These are phyloP conservation scores for Schwanniomyces sp. DNA, from an alignment of 805 yeast species.

Conservation along the genomic window DNA sequence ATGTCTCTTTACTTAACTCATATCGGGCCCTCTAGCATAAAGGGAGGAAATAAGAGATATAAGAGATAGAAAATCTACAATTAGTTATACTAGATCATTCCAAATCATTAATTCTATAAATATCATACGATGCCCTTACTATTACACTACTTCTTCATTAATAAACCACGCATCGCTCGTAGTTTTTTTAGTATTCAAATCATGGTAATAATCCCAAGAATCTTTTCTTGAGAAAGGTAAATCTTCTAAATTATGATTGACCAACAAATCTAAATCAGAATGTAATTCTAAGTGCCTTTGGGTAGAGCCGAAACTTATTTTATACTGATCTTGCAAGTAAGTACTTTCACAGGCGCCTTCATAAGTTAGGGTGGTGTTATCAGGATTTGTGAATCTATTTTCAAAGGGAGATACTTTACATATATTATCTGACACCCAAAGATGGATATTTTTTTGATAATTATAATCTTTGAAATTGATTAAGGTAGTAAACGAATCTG, in stretches of 20 bases:
- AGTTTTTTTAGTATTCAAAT: slow-evolving; percentile 14
- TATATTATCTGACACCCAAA: slow-evolving; percentile 48
- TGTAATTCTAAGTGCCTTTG: slow-evolving; percentile 23
- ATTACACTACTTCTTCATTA: slow-evolving; percentile 7
- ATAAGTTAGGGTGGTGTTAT: slow-evolving; percentile 25
- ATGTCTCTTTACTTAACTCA: too few species aligned
- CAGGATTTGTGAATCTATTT: slow-evolving; percentile 20
- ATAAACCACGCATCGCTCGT: slow-evolving; percentile 20
- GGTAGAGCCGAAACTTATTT: slow-evolving; percentile 22
- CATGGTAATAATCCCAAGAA: slow-evolving; percentile 31
- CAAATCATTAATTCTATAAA: background rate
- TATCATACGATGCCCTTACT: background rate
- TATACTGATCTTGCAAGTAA: slow-evolving; percentile 38
- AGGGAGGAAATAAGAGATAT: background rate
- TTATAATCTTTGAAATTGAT: slow-evolving; percentile 28
- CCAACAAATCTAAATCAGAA: slow-evolving; percentile 21
- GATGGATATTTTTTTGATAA: slow-evolving; percentile 40
- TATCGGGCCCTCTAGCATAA: too few species aligned
- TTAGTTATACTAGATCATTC: background rate
- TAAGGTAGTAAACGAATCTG: slow-evolving; percentile 27
- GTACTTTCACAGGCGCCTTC: slow-evolving; percentile 40
- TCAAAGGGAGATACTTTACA: slow-evolving; percentile 32
- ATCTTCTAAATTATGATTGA: slow-evolving; percentile 22
- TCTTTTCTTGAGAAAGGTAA: slow-evolving; percentile 43
- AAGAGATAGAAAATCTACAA: background rate